These are phyloP conservation scores for Lasiosphaeria hispida DNA, from an alignment of 495 filamentous ascomycete species.

Conservation along the genomic window DNA sequence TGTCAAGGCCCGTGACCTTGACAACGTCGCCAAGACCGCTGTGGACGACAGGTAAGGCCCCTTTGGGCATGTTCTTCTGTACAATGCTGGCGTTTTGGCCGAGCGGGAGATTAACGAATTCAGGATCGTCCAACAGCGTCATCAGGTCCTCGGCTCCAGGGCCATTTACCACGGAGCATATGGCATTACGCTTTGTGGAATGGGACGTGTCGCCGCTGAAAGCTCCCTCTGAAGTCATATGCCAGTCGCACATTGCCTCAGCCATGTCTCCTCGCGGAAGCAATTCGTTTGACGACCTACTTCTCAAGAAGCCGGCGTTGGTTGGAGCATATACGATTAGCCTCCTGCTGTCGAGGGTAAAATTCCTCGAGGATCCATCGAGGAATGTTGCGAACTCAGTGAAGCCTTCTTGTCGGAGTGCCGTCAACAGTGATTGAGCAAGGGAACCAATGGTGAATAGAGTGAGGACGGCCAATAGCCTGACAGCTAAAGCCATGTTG, in stretches of 20 bases:
- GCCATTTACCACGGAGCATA: conserved; percentile 1
- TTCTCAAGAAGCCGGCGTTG: not conserved
- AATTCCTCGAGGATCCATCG: not conserved
- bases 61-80: conserved; percentile 12
- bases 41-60: conserved; percentile 2
- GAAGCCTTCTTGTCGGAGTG: conserved; percentile 10
- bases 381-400: conserved; percentile 5
- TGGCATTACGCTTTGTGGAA: not conserved
- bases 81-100: conserved; percentile 15
- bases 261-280: too few species aligned
- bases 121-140: conserved; percentile 9
- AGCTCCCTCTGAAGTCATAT: too few species aligned
- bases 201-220: too few species aligned
- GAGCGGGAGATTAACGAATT: conserved; percentile 8
- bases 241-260: too few species aligned
- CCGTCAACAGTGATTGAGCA: conserved; percentile 9
- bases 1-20: conserved; percentile 11
- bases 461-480: conserved; percentile 7
- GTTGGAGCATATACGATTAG: conserved; percentile 10
- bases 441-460: conserved; percentile 6
- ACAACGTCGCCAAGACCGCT: conserved; percentile 10
- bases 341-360: not conserved
- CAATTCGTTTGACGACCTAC: too few species aligned
- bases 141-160: conserved; percentile 3
- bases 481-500: not conserved